Base-by-base conservation (phyloP, 2,329 filamentous ascomycete genomes). In the Clonostachys rosea region DNA sequence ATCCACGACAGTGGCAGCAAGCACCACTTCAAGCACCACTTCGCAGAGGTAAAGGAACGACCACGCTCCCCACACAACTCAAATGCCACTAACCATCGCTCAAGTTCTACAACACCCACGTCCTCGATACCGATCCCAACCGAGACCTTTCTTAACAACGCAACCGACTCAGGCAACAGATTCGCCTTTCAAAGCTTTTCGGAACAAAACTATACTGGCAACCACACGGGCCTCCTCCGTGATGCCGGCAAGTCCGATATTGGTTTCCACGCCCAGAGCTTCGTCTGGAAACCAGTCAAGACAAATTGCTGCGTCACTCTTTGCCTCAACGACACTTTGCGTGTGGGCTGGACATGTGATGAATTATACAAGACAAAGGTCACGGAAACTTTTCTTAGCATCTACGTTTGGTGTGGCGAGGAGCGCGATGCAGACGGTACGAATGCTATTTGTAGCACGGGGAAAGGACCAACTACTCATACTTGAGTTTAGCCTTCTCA, bases 121-220 rank as follows among this genome's bases (percentile, higher is more conserved):
- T 34, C 43, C 33, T 34, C 47, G 16, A 41, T 41, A n/a, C 42
- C 49, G 14, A 17, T 47, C 5, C 34, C 44, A 13, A n/a, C 34
- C 17, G 50, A 48, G 0, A 30, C 24, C 24, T 55, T 59, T 47
- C 50, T 60, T 40, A 56, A 57, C 51, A 60, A 58, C 50, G 46
- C 49, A 40, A 60, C 55, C 12, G 46, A 36, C 8, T 53, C 54
- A 0, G 9, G 13, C 8, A 33, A 24, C 14, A 41, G 43, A 2
- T 58, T 61, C 18, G 56, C 55, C 5, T 67, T 68, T 56, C 65
- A 67, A 45, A 63, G 49, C 8, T 67, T 59, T 42, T 54, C 57
- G 1, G 49, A 50, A 7, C 2, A 40, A 4, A 52, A 59, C 39
- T 65, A 56, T 48, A 30, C 13, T 3, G 62, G 62, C 14, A 46